Percentiles rank a stretch among this genome's conserved stretches.
Conservation (phyloP, 805 yeast genomes). For the Metschnikowia bowlesiae region DNA sequence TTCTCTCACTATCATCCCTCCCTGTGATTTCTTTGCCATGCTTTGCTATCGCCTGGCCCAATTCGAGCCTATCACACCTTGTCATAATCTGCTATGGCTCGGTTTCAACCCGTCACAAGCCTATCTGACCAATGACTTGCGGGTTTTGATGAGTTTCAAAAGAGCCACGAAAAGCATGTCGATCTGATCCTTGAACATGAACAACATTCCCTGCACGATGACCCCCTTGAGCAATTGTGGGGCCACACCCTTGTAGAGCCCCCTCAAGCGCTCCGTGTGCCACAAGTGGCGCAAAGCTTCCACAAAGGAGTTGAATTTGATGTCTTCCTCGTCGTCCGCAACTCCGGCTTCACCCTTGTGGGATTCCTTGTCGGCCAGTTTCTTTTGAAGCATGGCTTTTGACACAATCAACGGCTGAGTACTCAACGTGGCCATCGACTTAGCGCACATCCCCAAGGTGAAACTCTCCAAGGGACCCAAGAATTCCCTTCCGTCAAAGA, state of each 20-base stretch:
- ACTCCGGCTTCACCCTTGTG: slow-evolving; percentile 19
- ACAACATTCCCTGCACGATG: slow-evolving; percentile 76
- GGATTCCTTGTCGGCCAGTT: slow-evolving; percentile 13
- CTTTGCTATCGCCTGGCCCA: no score
- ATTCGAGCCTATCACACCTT: no score
- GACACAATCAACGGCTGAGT: slow-evolving; percentile 86
- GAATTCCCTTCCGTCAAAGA: slow-evolving; percentile 40
- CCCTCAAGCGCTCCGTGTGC: slow-evolving; percentile 56
- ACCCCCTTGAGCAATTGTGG: slow-evolving; percentile 82
- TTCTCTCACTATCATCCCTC: no score
- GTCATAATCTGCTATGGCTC: no score
- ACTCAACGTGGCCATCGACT: slow-evolving; percentile 70
- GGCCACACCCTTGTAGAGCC: slow-evolving; percentile 74
- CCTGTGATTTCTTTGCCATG: no score
- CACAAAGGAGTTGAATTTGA: slow-evolving; percentile 53
- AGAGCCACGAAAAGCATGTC: slow-evolving; percentile 37
- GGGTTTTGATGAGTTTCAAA: slow-evolving; percentile 24
- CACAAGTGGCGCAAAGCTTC: slow-evolving; percentile 59
- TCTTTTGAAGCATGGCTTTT: slow-evolving; percentile 72
- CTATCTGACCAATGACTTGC: slow-evolving; percentile 8
- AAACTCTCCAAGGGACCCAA: slow-evolving; percentile 64
- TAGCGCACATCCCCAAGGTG: slow-evolving; percentile 72
- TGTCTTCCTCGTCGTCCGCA: slow-evolving; percentile 32
- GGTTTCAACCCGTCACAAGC: slow-evolving; percentile 2
- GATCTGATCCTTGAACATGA: slow-evolving; percentile 74